phyloP scores from a whole-genome alignment of 2,329 filamentous ascomycete genomes.

The Fusarium brachygibbosum region DNA sequence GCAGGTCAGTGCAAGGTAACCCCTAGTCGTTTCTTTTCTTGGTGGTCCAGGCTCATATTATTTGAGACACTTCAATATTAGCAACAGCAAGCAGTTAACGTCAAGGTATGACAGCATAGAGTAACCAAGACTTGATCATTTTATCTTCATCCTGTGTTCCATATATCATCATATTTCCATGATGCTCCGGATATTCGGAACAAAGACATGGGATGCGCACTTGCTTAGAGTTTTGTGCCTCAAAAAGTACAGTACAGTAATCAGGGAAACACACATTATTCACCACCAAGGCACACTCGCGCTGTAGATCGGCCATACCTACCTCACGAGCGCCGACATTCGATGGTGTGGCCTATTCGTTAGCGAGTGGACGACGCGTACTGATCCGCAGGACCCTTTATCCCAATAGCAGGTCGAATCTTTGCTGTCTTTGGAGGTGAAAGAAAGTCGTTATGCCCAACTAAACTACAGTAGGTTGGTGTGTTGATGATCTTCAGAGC shows the following conservation, averaged over 20 bases:
- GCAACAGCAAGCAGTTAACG: constrained; percentile 20
- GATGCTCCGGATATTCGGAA: constrained; percentile 1
- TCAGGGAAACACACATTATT: too few species aligned
- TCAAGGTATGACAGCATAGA: constrained; percentile 36
- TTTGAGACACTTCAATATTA: constrained; percentile 2
- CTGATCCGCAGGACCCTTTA: too few species aligned
- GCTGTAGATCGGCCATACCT: constrained; percentile 27
- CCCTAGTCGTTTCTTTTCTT: constrained; percentile 7
- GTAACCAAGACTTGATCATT: background rate
- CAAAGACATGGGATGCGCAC: constrained; percentile 1
- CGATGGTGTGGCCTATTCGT: constrained; percentile 38
- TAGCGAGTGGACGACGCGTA: constrained; percentile 18
- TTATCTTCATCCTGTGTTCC: background rate
- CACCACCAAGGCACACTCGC: constrained; percentile 28
- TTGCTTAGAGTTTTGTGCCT: constrained; percentile 14
- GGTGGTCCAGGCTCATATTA: too few species aligned
- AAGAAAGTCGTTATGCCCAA: constrained; percentile 14
- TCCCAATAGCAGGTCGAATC: constrained; percentile 12
- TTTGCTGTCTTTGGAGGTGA: constrained; percentile 15
- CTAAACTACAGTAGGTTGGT: constrained; percentile 26
- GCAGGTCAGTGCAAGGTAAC: constrained; percentile 24
- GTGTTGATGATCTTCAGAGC: constrained; percentile 40
- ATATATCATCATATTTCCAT: background rate
- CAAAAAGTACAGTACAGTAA: too few species aligned
- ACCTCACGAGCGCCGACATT: background rate